A percentile compares a stretch with the other conserved stretches of the same genome.
Evolutionary conservation across 2,329 filamentous ascomycete genomes (phyloP).

Genomic region (Elsinoe fawcettii): DNA sequence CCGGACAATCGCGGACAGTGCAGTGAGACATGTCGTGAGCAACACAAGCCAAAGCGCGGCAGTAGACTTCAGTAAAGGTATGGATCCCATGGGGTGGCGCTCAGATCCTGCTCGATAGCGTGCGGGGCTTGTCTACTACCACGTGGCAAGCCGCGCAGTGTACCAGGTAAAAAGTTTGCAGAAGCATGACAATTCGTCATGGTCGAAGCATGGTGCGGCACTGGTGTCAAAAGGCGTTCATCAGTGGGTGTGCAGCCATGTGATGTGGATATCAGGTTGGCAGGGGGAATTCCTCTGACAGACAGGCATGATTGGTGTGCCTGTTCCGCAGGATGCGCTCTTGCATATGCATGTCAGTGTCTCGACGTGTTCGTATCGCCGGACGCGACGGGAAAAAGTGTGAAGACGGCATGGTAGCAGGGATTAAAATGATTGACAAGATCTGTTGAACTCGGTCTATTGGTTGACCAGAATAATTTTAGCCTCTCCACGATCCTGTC

Average conservation of each 20-base stretch:
- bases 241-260: not conserved
- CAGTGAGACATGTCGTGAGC: conserved; percentile 2
- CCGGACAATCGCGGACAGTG: not conserved
- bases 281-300: not conserved
- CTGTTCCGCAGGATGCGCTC: conserved; percentile 1
- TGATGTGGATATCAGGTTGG: not conserved
- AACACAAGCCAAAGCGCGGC: not conserved
- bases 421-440: not conserved
- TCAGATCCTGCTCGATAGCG: conserved; percentile 3
- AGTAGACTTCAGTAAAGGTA: not conserved
- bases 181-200: not conserved
- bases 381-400: not conserved
- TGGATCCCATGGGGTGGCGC: conserved; percentile 1
- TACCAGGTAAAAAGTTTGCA: conserved; percentile 1
- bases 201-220: not conserved
- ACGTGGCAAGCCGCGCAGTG: not conserved
- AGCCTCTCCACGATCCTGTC: conserved; percentile 7
- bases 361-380: not conserved
- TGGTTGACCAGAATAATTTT: not conserved
- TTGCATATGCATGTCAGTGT: conserved; percentile 6
- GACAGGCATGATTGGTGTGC: conserved; percentile 8
- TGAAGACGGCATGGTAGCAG: not conserved
- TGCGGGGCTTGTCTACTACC: not conserved
- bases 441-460: not conserved
- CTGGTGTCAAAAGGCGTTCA: conserved; percentile 1